Evolutionary conservation across 441 rosid genomes (phyloP).

Genomic region (Sinapis alba): DNA sequence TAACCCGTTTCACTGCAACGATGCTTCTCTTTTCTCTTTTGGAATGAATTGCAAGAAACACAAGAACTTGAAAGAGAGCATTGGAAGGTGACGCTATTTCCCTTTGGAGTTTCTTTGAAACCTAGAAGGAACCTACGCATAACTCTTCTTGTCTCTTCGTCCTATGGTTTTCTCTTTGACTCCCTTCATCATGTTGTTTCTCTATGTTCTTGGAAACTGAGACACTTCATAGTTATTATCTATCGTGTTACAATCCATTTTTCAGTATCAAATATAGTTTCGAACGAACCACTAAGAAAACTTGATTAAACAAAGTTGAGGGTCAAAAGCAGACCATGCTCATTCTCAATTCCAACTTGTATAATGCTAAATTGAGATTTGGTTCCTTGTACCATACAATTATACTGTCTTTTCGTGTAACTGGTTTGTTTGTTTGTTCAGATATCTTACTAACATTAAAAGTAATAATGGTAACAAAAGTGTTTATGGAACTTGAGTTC

Average conservation of each 20-base stretch:
- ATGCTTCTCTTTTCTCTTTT: no score
- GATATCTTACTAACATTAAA: no score
- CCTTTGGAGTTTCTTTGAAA: no score
- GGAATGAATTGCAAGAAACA: no score
- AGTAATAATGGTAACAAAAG: conserved; percentile 30
- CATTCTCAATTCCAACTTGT: not conserved
- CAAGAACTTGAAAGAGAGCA: no score
- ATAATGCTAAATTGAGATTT: not conserved
- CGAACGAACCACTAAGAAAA: not conserved
- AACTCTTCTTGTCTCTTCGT: no score
- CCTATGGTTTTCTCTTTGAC: no score
- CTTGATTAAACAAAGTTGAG: conserved; percentile 29
- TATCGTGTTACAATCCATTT: not conserved
- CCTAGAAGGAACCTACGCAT: no score
- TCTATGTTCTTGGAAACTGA: not conserved
- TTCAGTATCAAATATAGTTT: not conserved
- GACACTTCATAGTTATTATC: not conserved
- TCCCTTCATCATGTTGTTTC: not conserved
- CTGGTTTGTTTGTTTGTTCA: no score
- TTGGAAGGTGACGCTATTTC: no score
- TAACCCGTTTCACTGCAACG: no score
- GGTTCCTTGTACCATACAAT: conserved; percentile 27
- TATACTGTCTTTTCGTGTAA: conserved; percentile 1
- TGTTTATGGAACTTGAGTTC: not conserved
- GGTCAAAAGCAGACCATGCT: conserved; percentile 40